Evolutionary conservation across 1,284 basidiomycete species (phyloP).

Genomic region (Omphalotus olearius): DNA sequence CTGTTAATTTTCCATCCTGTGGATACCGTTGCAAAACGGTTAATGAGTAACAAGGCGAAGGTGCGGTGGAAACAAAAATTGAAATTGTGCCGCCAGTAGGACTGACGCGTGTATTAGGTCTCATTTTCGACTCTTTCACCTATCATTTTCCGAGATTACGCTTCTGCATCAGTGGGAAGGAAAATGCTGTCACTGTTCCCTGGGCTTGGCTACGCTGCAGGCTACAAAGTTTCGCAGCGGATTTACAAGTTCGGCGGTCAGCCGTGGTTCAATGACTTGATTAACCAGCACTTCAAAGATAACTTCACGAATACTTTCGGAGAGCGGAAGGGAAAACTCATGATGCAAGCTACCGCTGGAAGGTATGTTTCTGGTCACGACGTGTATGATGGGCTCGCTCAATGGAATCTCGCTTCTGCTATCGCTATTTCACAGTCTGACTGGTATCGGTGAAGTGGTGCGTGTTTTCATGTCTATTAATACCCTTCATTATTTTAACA

Average conservation of each 20-base stretch:
- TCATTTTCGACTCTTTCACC: conserved; percentile 57
- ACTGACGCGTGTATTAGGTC: conserved; percentile 39
- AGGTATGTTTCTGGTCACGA: conserved; percentile 46
- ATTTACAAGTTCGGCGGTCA: conserved; percentile 99
- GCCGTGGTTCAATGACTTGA: conserved; percentile 94
- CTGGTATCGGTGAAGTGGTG: conserved; percentile 96
- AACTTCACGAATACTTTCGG: conserved; percentile 85
- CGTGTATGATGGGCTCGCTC: not conserved
- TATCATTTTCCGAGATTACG: conserved; percentile 88
- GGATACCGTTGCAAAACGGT: conserved; percentile 94
- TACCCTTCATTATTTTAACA: conserved; percentile 12
- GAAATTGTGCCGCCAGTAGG: not conserved
- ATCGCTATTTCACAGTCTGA: conserved; percentile 53
- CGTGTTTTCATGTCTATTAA: conserved; percentile 23
- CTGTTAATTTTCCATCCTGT: conserved; percentile 89
- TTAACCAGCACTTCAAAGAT: conserved; percentile 73
- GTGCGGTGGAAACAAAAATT: conserved; percentile 29
- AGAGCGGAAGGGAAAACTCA: conserved; percentile 93
- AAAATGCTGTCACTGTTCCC: conserved; percentile 94
- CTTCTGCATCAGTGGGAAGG: conserved; percentile 60
- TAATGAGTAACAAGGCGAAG: conserved; percentile 96
- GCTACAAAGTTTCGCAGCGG: conserved; percentile 93
- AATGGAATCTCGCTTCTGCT: not conserved
- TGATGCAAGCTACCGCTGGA: conserved; percentile 95
- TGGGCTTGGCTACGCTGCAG: conserved; percentile 95